Evolutionary conservation across 352 stramenopile genomes (phyloP).

Genomic region (Pythium grandisporangium): DNA sequence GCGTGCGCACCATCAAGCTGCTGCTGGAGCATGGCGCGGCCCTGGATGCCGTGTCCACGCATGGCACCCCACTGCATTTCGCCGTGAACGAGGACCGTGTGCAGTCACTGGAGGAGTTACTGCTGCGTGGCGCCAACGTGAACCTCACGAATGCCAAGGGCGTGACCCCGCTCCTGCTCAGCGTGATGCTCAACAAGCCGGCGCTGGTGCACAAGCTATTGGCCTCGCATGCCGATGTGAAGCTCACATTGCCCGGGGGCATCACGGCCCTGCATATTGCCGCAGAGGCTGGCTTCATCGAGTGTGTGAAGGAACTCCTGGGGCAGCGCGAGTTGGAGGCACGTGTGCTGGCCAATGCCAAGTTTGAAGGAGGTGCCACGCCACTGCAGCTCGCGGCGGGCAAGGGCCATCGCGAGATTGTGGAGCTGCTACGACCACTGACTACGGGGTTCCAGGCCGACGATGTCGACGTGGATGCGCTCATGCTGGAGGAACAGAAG

Average conservation of each 20-base stretch:
- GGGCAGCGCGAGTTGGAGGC: slow-evolving; percentile 33
- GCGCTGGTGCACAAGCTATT: slow-evolving; percentile 50
- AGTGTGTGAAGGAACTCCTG: slow-evolving; percentile 53
- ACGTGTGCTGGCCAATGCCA: slow-evolving; percentile 34
- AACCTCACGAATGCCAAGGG: slow-evolving; percentile 57
- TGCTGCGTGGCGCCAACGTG: slow-evolving; percentile 48
- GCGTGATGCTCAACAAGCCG: slow-evolving; percentile 72
- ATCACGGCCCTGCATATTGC: slow-evolving; percentile 74
- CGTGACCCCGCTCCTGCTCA: slow-evolving; percentile 67
- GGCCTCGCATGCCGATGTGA: slow-evolving; percentile 31
- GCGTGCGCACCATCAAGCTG: slow-evolving; percentile 14
- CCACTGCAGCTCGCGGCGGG: slow-evolving; percentile 67
- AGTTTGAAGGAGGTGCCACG: slow-evolving; percentile 50
- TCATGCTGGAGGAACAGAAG: slow-evolving; percentile 57
- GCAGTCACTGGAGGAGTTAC: slow-evolving; percentile 60
- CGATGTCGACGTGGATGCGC: slow-evolving; percentile 25
- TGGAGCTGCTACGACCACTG: slow-evolving; percentile 49
- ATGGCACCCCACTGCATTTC: slow-evolving; percentile 71
- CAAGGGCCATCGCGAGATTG: slow-evolving; percentile 59
- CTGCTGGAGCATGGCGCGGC: slow-evolving; percentile 33
- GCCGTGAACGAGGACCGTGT: slow-evolving; percentile 74
- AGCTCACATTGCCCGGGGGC: slow-evolving; percentile 38
- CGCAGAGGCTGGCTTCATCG: slow-evolving; percentile 54
- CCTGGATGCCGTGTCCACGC: slow-evolving; percentile 51
- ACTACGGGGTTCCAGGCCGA: slow-evolving; percentile 64